Evolutionary conservation across 768 basidiomycete genomes (phyloP).

Genomic region (Pholiota microspora): DNA sequence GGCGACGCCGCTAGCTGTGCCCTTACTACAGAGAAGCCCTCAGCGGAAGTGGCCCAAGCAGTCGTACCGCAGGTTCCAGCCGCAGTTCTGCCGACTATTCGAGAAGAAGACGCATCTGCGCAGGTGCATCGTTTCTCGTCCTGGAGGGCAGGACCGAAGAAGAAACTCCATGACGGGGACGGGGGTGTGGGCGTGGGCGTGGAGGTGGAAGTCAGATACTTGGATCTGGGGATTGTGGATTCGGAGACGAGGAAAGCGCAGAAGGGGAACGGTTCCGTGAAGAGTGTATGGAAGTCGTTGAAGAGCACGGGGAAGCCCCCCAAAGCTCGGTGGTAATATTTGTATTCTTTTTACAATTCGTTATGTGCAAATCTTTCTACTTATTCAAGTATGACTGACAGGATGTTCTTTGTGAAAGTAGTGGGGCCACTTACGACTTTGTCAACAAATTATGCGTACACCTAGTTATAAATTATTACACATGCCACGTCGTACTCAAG

Average conservation of each 20-base stretch:
- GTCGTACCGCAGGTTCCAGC: not conserved
- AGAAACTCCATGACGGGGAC: not conserved
- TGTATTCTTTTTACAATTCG: no score
- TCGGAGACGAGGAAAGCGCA: not conserved
- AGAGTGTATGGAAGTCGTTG: not conserved
- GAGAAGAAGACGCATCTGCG: no score
- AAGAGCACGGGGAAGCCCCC: not conserved
- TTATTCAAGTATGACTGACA: no score
- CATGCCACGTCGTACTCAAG: no score
- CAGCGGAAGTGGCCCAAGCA: not conserved
- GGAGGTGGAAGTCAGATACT: not conserved
- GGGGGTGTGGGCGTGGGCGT: no score
- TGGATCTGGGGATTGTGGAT: not conserved
- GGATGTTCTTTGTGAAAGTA: no score
- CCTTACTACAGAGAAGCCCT: not conserved
- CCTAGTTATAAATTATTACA: no score
- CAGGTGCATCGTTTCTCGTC: no score
- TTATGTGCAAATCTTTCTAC: no score
- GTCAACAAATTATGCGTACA: no score
- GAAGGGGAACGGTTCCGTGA: not conserved
- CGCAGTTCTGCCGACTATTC: not conserved
- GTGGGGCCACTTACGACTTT: no score
- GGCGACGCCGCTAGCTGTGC: not conserved
- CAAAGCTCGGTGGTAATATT: no score
- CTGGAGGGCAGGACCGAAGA: not conserved